Percentiles rank a stretch among this genome's conserved stretches.
Evolutionary conservation across 768 basidiomycete species (phyloP).

Genomic region (Russula earlei): DNA sequence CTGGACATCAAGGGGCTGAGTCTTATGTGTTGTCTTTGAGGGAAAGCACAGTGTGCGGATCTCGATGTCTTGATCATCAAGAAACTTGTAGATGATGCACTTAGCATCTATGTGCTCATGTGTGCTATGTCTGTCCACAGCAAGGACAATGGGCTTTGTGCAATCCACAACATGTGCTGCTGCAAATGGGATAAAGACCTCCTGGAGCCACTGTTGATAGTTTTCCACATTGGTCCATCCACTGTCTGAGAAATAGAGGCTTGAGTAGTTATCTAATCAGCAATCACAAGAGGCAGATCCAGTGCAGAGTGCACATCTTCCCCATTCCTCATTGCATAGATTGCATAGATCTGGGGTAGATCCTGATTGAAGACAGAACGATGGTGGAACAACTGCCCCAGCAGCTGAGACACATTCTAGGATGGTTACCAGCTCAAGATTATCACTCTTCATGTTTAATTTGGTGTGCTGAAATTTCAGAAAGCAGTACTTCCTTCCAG

Average conservation of each 20-base stretch:
- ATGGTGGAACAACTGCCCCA: neutral
- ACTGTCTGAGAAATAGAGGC: neutral
- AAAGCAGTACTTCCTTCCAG: neutral
- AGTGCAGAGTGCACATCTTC: neutral
- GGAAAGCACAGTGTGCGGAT: neutral
- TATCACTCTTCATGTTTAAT: neutral
- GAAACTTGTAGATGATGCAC: neutral
- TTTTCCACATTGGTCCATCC: neutral
- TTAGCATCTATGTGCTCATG: neutral
- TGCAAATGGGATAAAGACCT: neutral
- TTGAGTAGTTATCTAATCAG: no score
- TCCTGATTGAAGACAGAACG: neutral
- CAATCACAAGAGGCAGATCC: no score
- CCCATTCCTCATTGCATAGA: neutral
- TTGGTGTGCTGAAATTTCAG: no score
- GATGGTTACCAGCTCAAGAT: neutral
- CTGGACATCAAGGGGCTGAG: neutral
- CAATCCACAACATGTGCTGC: neutral
- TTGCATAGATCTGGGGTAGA: neutral
- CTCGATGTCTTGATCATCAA: neutral
- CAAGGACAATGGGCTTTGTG: neutral
- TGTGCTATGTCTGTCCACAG: neutral
- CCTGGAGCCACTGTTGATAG: neutral
- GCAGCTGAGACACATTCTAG: neutral
- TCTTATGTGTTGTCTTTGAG: neutral